Base-by-base conservation (phyloP, 345 rosid genomes). In the Limnanthes douglasii region DNA sequence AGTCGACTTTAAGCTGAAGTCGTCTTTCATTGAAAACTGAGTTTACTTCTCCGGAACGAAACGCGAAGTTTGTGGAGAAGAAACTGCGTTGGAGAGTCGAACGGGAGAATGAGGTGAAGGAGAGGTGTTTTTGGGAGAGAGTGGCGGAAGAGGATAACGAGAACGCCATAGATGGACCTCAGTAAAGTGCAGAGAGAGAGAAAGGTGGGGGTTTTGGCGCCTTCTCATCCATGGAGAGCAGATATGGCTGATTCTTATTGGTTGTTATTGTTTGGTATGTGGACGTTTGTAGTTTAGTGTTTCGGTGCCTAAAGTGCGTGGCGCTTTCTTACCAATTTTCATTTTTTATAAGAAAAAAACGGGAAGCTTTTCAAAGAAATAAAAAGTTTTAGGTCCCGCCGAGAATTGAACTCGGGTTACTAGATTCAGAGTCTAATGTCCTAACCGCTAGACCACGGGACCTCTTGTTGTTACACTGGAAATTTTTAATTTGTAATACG, bases 381-480 rank as follows among this genome's bases (percentile, higher is more conserved):
- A n/a, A n/a, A n/a, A n/a, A n/a, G n/a, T n/a, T n/a, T n/a, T n/a
- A 86, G 78, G 92, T 76, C 73, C 84, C 63, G 74, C 86, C 86
- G 92, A 88, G 78, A 83, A 43, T 79, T 79, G 97, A 88, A 83
- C 84, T 79, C 84, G 86, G 92, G 94, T 76, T 76, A 79, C 76
- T 72, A 79, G 84, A 90, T 84, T 77, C 92, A 77, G 78, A 78
- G 86, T 79, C 90, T 76, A 73, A 79, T 74, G 84, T 79, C 86
- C 95, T 76, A 22, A 83, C 95, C 90, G 61, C 93, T 65, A 76
- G 94, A 58, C 64, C 49, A 51, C 46, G 45, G 59, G 46, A 51
- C 58, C 63, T n/a, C n/a, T 37, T 43, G n/a, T n/a, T n/a, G n/a
- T n/a, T n/a, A n/a, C n/a, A n/a, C n/a, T n/a, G n/a, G n/a, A n/a